These are phyloP conservation scores for Hsuehochloa calcarea DNA, from an alignment of 176 grass and related monocot genomes.

Conservation along the genomic window DNA sequence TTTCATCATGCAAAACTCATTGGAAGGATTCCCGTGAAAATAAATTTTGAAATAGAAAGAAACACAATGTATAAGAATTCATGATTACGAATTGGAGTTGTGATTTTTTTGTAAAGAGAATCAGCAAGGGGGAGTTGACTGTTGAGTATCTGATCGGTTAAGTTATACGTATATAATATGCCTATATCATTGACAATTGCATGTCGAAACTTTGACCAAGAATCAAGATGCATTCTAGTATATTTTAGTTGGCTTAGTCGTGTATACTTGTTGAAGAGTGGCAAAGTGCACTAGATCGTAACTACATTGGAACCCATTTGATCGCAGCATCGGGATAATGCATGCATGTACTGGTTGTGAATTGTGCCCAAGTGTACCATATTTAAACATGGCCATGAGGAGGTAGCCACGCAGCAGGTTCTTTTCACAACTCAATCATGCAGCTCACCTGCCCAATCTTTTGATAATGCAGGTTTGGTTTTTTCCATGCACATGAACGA, in stretches of 20 bases:
- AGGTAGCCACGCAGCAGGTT: constrained; percentile 28
- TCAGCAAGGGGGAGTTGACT: not conserved
- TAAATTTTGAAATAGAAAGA: not conserved
- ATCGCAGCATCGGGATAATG: not conserved
- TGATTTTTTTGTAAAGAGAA: not conserved
- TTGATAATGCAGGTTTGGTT: constrained; percentile 32
- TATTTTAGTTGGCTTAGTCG: not conserved
- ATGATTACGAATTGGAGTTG: not conserved
- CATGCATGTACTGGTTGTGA: constrained; percentile 10
- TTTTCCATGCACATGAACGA: constrained; percentile 39
- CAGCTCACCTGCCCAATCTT: constrained; percentile 52
- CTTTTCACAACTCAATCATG: constrained; percentile 40
- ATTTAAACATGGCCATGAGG: constrained; percentile 31
- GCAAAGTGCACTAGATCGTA: not conserved
- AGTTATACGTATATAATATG: not conserved
- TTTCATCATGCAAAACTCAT: not conserved
- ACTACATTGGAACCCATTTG: not conserved
- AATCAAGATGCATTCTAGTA: constrained; percentile 12
- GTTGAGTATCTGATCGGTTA: not conserved
- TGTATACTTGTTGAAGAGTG: not conserved
- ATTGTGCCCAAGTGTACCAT: constrained; percentile 25
- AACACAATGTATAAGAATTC: not conserved
- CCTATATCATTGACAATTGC: constrained; percentile 10
- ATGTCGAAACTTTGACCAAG: constrained; percentile 27
- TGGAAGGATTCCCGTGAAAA: not conserved